These are phyloP conservation scores for Lanmaoa pseudosensibilis DNA, from an alignment of 768 basidiomycete species.

Conservation along the genomic window DNA sequence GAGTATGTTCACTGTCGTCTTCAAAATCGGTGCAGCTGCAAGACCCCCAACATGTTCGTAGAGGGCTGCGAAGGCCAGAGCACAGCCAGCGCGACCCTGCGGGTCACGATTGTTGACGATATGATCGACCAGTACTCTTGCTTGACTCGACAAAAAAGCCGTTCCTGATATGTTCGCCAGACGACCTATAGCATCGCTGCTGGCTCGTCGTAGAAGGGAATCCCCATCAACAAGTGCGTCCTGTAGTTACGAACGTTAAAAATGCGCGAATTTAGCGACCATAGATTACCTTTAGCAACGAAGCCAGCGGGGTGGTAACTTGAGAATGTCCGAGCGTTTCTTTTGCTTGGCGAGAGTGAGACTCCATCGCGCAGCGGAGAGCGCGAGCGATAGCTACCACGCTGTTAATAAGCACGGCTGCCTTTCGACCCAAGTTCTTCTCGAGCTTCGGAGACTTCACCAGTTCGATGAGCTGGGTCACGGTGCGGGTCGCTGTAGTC, in stretches of 20 bases:
- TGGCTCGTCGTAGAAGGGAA: slow-evolving; percentile 67
- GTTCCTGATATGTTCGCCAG: slow-evolving; percentile 82
- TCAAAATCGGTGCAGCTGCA: slow-evolving; percentile 91
- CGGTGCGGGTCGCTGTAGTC: slow-evolving; percentile 49
- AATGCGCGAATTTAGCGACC: slow-evolving; percentile 7
- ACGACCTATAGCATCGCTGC: slow-evolving; percentile 88
- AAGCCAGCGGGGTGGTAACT: slow-evolving; percentile 59
- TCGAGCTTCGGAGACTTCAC: slow-evolving; percentile 78
- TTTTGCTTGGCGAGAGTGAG: slow-evolving; percentile 55
- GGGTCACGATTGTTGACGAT: slow-evolving; percentile 95
- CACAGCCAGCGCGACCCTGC: slow-evolving; percentile 88
- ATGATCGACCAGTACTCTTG: slow-evolving; percentile 89
- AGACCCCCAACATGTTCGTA: slow-evolving; percentile 91
- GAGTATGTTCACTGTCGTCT: slow-evolving; percentile 92
- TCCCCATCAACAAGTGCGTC: slow-evolving; percentile 83
- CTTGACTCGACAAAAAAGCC: slow-evolving; percentile 79
- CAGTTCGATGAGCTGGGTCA: slow-evolving; percentile 62
- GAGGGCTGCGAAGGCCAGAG: slow-evolving; percentile 87
- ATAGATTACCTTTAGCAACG: slow-evolving; percentile 72
- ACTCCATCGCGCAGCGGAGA: slow-evolving; percentile 55
- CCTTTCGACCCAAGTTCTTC: slow-evolving; percentile 81
- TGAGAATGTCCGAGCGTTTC: slow-evolving; percentile 68
- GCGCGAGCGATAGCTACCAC: slow-evolving; percentile 71
- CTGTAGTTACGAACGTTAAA: slow-evolving; percentile 36
- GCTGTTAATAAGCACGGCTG: slow-evolving; percentile 81